A percentile compares a stretch with the other conserved stretches of the same genome.
phyloP scores from a whole-genome alignment of 2,329 filamentous ascomycete species.

The Neurospora sp. region DNA sequence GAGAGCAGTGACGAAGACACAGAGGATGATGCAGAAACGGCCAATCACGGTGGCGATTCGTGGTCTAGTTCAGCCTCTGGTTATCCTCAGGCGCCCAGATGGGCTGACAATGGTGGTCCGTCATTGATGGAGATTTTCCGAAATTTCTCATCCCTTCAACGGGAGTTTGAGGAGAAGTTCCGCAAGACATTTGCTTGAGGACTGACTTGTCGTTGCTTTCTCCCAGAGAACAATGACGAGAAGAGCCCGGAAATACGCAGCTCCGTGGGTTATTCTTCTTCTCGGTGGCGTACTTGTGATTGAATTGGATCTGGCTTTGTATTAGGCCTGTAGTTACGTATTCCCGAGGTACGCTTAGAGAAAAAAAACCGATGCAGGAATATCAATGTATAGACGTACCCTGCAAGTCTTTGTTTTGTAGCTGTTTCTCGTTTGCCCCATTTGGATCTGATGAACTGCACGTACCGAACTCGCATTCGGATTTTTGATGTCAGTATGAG shows the following conservation, averaged over 20 bases:
- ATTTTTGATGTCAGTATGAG: not conserved
- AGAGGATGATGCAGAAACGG: conserved; percentile 20
- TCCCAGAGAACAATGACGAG: not conserved
- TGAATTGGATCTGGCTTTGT: not conserved
- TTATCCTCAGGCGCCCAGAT: conserved; percentile 2
- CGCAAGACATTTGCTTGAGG: conserved; percentile 45
- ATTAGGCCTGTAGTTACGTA: not conserved
- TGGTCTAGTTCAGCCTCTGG: not conserved
- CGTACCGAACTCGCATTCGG: not conserved
- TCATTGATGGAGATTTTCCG: conserved; percentile 45
- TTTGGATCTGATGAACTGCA: not conserved
- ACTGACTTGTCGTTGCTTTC: not conserved
- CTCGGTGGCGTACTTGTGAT: not conserved
- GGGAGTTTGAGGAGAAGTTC: conserved; percentile 56
- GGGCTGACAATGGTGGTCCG: conserved; percentile 27
- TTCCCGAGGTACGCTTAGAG: not conserved
- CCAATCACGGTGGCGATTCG: not conserved
- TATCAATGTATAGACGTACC: not conserved
- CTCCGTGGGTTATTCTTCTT: not conserved
- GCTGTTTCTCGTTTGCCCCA: not conserved
- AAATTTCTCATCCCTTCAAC: conserved; percentile 46
- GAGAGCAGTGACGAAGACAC: conserved; percentile 23
- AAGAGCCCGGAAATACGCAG: not conserved
- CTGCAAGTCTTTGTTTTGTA: not conserved
- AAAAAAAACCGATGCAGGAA: not conserved